Evolutionary conservation across 106 monocot genomes (phyloP).

Genomic region (Xerophyta viscosa): DNA sequence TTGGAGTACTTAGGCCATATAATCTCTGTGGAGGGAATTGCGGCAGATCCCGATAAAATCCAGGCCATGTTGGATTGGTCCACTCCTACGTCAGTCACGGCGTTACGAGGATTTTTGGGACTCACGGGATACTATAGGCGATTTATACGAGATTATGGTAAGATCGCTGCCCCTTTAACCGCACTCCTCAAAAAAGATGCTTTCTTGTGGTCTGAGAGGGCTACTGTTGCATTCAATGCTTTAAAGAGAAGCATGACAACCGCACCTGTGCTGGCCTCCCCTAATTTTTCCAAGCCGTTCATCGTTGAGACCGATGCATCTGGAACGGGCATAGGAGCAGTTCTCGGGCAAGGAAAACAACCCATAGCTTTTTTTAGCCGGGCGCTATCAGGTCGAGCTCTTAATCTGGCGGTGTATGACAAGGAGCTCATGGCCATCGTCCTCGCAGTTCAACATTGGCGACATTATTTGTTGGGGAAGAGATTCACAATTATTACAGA

Average conservation of each 20-base stretch:
- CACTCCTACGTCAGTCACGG: neutral
- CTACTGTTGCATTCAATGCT: neutral
- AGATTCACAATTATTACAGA: constrained; percentile 11
- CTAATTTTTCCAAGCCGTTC: constrained; percentile 3
- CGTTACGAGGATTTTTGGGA: neutral
- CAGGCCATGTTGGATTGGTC: neutral
- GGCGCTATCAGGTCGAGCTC: neutral
- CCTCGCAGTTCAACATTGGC: neutral
- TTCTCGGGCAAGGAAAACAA: neutral
- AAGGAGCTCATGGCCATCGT: constrained; percentile 6
- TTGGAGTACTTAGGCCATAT: constrained; percentile 4
- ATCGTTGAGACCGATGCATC: constrained; percentile 6
- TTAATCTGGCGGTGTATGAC: constrained; percentile 1
- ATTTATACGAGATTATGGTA: neutral
- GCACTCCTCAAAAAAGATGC: neutral
- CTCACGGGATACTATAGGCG: constrained; percentile 1
- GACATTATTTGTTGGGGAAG: neutral
- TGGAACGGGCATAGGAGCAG: neutral
- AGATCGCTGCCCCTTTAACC: neutral
- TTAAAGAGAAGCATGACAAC: neutral
- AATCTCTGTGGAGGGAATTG: neutral
- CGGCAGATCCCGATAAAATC: constrained; percentile 1
- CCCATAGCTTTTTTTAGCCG: neutral
- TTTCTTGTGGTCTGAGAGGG: neutral
- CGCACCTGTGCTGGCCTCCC: neutral